A percentile compares a stretch with the other conserved stretches of the same genome.
Evolutionary conservation across 805 yeast species (phyloP).

Genomic region (Geotrichum ghanense): DNA sequence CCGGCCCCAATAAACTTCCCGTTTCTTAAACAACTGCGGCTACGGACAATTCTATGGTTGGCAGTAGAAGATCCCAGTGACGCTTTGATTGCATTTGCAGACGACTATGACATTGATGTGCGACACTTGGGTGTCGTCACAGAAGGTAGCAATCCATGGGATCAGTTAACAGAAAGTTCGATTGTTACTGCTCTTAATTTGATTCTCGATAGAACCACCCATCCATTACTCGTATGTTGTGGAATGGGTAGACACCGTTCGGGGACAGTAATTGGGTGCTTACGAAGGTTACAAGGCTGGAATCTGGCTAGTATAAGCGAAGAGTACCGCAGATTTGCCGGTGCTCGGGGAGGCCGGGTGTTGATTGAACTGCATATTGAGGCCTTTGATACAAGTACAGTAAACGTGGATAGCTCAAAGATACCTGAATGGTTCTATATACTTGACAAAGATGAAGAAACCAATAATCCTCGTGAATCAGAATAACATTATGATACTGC

Average conservation of each 20-base stretch:
- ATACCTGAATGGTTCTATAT: conserved; percentile 38
- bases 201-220: conserved; percentile 58
- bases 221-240: conserved; percentile 86
- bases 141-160: conserved; percentile 92
- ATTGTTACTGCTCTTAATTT: conserved; percentile 70
- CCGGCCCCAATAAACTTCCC: conserved; percentile 91
- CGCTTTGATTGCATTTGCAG: conserved; percentile 71
- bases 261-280: conserved; percentile 92
- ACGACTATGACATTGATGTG: conserved; percentile 54
- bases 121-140: conserved; percentile 77
- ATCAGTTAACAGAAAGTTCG: conserved; percentile 74
- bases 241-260: conserved; percentile 98
- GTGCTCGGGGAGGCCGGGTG: conserved; percentile 84
- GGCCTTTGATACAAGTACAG: conserved; percentile 40
- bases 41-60: conserved; percentile 82
- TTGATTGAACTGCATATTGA: conserved; percentile 86
- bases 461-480: not conserved
- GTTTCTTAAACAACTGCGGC: conserved; percentile 59
- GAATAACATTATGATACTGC: too few relatives aligned
- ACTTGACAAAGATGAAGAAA: not conserved
- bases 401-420: conserved; percentile 30
- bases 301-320: conserved; percentile 89
- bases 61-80: conserved; percentile 95
- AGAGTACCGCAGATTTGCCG: conserved; percentile 89
- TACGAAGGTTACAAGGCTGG: conserved; percentile 93